These are phyloP conservation scores for Amphirosellinia nigrospora DNA, from an alignment of 495 filamentous ascomycete genomes.

Conservation along the genomic window DNA sequence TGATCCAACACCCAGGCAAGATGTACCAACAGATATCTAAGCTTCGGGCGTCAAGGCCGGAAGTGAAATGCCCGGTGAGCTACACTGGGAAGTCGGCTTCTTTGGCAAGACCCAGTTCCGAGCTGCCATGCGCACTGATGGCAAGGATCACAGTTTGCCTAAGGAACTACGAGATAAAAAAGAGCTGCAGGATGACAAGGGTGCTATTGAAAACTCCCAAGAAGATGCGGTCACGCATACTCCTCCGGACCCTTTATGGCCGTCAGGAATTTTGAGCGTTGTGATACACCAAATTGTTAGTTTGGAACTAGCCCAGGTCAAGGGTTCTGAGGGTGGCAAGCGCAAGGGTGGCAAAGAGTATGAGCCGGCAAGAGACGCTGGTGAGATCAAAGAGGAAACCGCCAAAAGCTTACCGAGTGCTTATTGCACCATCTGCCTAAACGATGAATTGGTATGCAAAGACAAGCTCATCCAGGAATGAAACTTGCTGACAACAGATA, in stretches of 20 bases:
- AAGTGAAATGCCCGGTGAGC: constrained; percentile 87
- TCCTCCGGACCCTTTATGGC: constrained; percentile 93
- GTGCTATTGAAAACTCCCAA: constrained; percentile 70
- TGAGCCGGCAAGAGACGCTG: constrained; percentile 86
- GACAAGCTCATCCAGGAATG: too few relatives aligned
- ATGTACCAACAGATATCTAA: constrained; percentile 94
- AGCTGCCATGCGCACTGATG: constrained; percentile 80
- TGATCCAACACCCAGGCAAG: constrained; percentile 89
- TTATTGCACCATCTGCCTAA: constrained; percentile 89
- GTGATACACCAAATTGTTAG: constrained; percentile 95
- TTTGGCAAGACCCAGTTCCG: constrained; percentile 89
- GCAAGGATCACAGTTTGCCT: constrained; percentile 79
- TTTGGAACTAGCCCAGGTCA: constrained; percentile 82
- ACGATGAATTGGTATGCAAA: constrained; percentile 73
- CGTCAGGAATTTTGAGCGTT: constrained; percentile 81
- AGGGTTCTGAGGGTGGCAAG: constrained; percentile 67
- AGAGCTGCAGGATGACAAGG: constrained; percentile 87
- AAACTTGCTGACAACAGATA: constrained; percentile 14
- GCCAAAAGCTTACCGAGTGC: constrained; percentile 78
- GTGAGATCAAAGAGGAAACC: constrained; percentile 82
- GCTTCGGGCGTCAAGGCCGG: constrained; percentile 80
- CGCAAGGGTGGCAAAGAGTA: constrained; percentile 78
- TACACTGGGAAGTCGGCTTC: constrained; percentile 95
- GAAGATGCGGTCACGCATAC: constrained; percentile 89
- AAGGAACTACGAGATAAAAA: constrained; percentile 71